Evolutionary conservation across 1,284 basidiomycete species (phyloP), one percentile per base, ranked within the genome.

Genomic region (Trichosporon sp.): DNA sequence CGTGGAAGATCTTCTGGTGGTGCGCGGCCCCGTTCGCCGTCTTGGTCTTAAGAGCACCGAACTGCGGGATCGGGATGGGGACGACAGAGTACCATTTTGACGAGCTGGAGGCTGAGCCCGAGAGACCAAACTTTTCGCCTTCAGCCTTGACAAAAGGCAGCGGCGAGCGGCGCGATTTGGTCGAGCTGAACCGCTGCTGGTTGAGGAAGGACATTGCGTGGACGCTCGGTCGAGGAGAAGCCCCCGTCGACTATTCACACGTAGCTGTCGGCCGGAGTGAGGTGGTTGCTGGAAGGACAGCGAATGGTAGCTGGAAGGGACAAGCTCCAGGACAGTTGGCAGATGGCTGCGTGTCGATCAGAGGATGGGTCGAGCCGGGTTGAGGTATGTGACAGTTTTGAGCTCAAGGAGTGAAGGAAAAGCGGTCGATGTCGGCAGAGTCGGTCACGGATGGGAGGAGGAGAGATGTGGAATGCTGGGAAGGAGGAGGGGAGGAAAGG

Each of bases 141-240:
- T 82, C 80, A 62, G 76, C 75, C 11, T 74, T 68, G 62, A 79
- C 77, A 29, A 79, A 75, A 18, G 82, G 83, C 21, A 83, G 72
- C 8, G 81, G 82, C 13, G 82, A 83, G 25, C 80, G 76, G 12
- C 80, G 75, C n/a, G 75, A 71, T 70, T 80, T 79, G 27, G 74
- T 60, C 56, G 56, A 60, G 56, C 62, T 38, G 70, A 72, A 32
- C 69, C 72, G 65, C 29, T 67, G 56, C 29, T 60, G 56, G 56
- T 31, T 60, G 56, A 60, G 56, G 56, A 60, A 60, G 56, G 56
- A 60, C 56, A 60, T 60, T 18, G 56, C 56, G 56, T n/a, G 27
- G 27, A 31, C 56, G 13, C 27, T 60, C 15, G 15, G 27, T 31
- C 18, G 56, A 32, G 27, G 18, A 31, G 27, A 9, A 12, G 15